phyloP scores from a whole-genome alignment of 1,139 yeast species.

The Scheffersomyces lignicola region DNA sequence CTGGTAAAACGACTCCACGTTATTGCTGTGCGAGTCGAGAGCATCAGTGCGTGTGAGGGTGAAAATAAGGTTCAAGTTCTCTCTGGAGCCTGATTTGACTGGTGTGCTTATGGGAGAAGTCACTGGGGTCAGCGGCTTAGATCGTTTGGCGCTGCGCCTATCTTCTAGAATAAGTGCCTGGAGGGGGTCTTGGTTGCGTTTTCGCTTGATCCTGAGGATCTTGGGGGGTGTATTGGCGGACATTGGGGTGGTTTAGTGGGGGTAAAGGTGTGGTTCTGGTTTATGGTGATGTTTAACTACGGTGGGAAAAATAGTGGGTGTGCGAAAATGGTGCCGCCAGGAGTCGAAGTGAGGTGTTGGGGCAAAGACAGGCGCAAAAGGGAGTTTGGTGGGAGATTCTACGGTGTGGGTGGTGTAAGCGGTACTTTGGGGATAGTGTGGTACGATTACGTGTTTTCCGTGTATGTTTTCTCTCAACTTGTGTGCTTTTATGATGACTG shows the following conservation, averaged over 20 bases:
- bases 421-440: too few relatives aligned
- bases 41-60: conserved; percentile 66
- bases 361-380: too few relatives aligned
- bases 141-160: conserved; percentile 40
- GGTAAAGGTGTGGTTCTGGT: too few relatives aligned
- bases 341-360: too few relatives aligned
- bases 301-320: too few relatives aligned
- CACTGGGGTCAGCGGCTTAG: conserved; percentile 41
- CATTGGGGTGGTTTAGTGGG: background rate
- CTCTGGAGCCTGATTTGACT: conserved; percentile 4
- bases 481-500: too few relatives aligned
- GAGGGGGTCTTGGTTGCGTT: conserved; percentile 81
- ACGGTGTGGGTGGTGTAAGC: too few relatives aligned
- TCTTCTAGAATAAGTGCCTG: conserved; percentile 63
- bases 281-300: too few relatives aligned
- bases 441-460: too few relatives aligned
- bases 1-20: conserved; percentile 20
- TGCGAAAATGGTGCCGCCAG: too few relatives aligned
- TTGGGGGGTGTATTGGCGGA: conserved; percentile 41
- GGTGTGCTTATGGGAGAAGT: conserved; percentile 21
- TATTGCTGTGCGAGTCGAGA: conserved; percentile 14
- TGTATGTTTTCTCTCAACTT: too few relatives aligned
- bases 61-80: conserved; percentile 40
- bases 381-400: too few relatives aligned
- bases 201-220: conserved; percentile 78